phyloP scores from a whole-genome alignment of 164 flowering plant genomes.

The Malania oleifera region DNA sequence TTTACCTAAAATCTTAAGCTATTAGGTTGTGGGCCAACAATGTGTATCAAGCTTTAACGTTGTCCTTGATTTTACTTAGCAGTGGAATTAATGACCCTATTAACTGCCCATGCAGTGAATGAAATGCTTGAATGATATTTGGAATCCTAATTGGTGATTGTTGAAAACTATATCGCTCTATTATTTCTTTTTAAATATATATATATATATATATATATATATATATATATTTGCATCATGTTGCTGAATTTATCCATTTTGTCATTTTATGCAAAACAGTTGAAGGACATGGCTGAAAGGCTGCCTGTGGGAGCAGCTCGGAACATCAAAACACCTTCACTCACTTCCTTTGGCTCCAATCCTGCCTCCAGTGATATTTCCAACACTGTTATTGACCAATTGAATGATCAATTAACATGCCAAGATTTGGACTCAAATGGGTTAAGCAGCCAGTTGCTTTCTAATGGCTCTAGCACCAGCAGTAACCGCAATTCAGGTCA shows the following conservation, averaged over 20 bases:
- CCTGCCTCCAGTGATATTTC: slow-evolving; percentile 43
- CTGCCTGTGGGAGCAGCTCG: slow-evolving; percentile 79
- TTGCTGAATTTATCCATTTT: slow-evolving; percentile 3
- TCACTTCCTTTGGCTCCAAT: slow-evolving; percentile 42
- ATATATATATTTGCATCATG: neutral
- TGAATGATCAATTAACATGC: slow-evolving; percentile 37
- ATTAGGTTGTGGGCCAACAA: no score
- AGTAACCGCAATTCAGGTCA: slow-evolving; percentile 42
- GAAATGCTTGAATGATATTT: no score
- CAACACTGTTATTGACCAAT: slow-evolving; percentile 33
- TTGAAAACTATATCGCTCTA: no score
- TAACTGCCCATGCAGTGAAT: no score
- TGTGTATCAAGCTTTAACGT: no score
- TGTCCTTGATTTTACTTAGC: no score
- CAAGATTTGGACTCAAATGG: slow-evolving; percentile 52
- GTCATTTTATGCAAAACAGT: slow-evolving; percentile 29
- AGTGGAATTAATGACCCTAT: no score
- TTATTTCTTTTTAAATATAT: no score
- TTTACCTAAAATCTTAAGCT: no score
- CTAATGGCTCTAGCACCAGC: slow-evolving; percentile 50
- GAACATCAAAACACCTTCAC: slow-evolving; percentile 48
- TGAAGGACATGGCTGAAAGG: slow-evolving; percentile 95
- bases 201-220: no score
- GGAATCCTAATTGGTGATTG: no score
- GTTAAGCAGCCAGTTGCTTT: slow-evolving; percentile 33